These are phyloP conservation scores for Pelargonium fulgidum DNA, from an alignment of 441 rosid genomes.

Conservation along the genomic window DNA sequence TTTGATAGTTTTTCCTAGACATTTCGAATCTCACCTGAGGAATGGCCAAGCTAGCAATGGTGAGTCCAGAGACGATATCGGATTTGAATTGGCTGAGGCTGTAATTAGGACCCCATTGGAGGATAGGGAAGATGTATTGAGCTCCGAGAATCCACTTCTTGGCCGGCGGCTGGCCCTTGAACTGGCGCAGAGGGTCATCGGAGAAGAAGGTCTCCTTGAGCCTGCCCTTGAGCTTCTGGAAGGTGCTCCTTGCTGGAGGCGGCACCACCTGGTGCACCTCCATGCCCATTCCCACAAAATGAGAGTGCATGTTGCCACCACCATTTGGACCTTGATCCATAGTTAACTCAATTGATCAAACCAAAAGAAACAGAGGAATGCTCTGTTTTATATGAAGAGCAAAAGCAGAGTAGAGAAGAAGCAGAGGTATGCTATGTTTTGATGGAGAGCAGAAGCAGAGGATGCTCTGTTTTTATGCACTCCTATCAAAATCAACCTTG, in stretches of 20 bases:
- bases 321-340: background rate
- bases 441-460: too few relatives aligned
- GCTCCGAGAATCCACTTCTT: constrained; percentile 50
- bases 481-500: too few relatives aligned
- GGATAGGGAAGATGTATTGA: constrained; percentile 70
- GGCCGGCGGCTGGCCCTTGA: constrained; percentile 61
- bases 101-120: constrained; percentile 73
- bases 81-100: constrained; percentile 58
- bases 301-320: background rate
- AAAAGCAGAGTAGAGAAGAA: too few relatives aligned
- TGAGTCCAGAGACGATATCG: constrained; percentile 84
- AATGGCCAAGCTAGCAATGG: constrained; percentile 98
- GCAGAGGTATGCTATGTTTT: too few relatives aligned
- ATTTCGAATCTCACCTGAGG: constrained; percentile 55
- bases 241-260: constrained; percentile 41
- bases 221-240: constrained; percentile 57
- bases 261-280: constrained; percentile 71
- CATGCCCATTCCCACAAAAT: background rate
- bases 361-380: too few relatives aligned
- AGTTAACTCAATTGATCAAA: background rate
- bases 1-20: too few relatives aligned
- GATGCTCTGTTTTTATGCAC: too few relatives aligned
- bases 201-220: constrained; percentile 76
- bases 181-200: constrained; percentile 77
- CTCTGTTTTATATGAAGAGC: too few relatives aligned